These are phyloP conservation scores for Perkinsus chesapeaki DNA, from an alignment of 169 alveolate genomes.

Conservation along the genomic window DNA sequence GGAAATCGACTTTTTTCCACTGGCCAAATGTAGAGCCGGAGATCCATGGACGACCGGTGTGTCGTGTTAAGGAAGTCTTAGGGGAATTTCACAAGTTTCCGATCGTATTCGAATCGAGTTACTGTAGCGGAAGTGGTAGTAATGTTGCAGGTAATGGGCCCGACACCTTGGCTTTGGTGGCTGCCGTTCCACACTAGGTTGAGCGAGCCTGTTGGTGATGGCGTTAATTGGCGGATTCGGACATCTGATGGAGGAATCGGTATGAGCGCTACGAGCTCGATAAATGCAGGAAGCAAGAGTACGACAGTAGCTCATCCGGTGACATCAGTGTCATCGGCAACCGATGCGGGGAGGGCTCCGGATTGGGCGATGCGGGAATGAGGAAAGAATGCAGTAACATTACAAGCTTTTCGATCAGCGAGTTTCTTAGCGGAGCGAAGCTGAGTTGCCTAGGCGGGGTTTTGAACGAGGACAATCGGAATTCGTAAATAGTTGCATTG, in stretches of 20 bases:
- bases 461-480: neutral
- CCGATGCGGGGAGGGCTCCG: neutral
- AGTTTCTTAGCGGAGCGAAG: neutral
- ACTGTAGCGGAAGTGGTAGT: no score
- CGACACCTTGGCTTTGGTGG: constrained; percentile 31
- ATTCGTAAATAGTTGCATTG: neutral
- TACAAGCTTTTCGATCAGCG: neutral
- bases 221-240: constrained; percentile 36
- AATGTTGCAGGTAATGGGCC: constrained; percentile 30
- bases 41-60: no score
- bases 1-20: no score
- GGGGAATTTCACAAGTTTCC: no score
- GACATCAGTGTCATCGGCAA: neutral
- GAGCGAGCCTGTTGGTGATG: constrained; percentile 36
- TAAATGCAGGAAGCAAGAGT: no score
- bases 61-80: no score
- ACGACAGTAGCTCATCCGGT: neutral
- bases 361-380: neutral
- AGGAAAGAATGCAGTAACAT: neutral
- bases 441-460: neutral
- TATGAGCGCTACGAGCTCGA: neutral
- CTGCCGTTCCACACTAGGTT: constrained; percentile 34
- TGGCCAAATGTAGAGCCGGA: no score
- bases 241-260: neutral
- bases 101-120: no score